Evolutionary conservation across 495 filamentous ascomycete genomes (phyloP).

Genomic region (Aspergillus saccharolyticus): DNA sequence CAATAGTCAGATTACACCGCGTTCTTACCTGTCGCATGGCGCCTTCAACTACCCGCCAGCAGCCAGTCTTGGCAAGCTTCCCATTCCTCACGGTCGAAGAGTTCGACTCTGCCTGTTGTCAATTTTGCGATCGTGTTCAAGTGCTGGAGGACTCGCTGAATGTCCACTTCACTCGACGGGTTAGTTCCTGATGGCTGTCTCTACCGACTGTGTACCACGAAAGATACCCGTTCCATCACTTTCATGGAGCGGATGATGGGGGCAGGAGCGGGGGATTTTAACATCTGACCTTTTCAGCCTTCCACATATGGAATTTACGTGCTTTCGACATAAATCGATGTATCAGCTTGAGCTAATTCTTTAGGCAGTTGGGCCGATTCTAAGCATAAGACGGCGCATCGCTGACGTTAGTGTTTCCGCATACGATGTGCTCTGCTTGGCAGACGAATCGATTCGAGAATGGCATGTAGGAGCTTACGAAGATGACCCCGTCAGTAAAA

Average conservation of each 20-base stretch:
- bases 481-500: constrained; percentile 34
- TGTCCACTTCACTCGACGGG: constrained; percentile 21
- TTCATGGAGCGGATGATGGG: too few species aligned
- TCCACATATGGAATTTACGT: too few species aligned
- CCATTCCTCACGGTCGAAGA: constrained; percentile 56
- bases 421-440: constrained; percentile 2
- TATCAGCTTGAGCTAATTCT: constrained; percentile 12
- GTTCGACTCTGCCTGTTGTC: constrained; percentile 57
- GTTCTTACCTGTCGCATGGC: constrained; percentile 24
- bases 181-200: constrained; percentile 1
- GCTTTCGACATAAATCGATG: too few species aligned
- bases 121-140: constrained; percentile 49
- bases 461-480: constrained; percentile 22
- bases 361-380: constrained; percentile 26
- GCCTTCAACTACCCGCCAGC: constrained; percentile 1
- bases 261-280: too few species aligned
- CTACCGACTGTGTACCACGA: neutral
- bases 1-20: constrained; percentile 17
- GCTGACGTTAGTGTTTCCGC: constrained; percentile 2
- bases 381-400: constrained; percentile 35
- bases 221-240: neutral
- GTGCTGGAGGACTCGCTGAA: constrained; percentile 20
- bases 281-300: too few species aligned
- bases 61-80: constrained; percentile 23
- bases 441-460: constrained; percentile 15